phyloP scores from a whole-genome alignment of 2,329 filamentous ascomycete genomes.

The Colletotrichum agaves region DNA sequence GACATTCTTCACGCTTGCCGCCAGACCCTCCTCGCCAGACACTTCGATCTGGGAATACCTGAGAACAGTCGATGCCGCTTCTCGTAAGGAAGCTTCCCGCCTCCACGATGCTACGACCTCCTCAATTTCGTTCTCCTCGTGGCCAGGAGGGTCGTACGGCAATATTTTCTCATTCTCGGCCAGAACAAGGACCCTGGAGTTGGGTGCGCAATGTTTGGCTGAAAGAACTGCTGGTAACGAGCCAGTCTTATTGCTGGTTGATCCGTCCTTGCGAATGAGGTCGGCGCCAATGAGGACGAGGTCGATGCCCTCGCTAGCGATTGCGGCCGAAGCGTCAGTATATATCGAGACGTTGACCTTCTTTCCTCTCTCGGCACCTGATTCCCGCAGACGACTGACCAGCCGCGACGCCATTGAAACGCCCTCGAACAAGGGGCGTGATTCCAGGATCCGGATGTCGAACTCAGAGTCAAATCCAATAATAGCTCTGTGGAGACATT shows the following conservation, averaged over 20 bases:
- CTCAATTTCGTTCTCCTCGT: conserved; percentile 57
- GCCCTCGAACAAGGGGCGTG: conserved; percentile 74
- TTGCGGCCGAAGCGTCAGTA: conserved; percentile 68
- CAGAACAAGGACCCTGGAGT: conserved; percentile 63
- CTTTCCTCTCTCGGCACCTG: conserved; percentile 33
- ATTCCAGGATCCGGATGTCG: conserved; percentile 72
- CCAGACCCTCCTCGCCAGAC: background rate
- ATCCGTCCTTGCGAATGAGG: conserved; percentile 65
- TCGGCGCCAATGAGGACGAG: conserved; percentile 73
- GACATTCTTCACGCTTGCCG: conserved; percentile 54
- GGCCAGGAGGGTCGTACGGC: conserved; percentile 54
- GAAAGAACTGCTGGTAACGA: conserved; percentile 68
- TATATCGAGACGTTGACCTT: conserved; percentile 59
- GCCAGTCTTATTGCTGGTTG: conserved; percentile 75
- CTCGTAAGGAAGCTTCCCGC: background rate
- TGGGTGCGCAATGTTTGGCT: conserved; percentile 59
- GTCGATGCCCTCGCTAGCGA: conserved; percentile 63
- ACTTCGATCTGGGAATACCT: conserved; percentile 22
- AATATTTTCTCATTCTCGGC: conserved; percentile 71
- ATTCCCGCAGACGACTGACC: conserved; percentile 42
- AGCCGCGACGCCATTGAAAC: conserved; percentile 63
- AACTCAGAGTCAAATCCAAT: conserved; percentile 50
- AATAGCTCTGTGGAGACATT: conserved; percentile 57
- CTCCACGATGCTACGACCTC: conserved; percentile 64
- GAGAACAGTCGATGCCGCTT: conserved; percentile 23